Percentiles rank a stretch among this genome's conserved stretches.
phyloP scores from a whole-genome alignment of 805 yeast species.

The Ogataea methanolica region DNA sequence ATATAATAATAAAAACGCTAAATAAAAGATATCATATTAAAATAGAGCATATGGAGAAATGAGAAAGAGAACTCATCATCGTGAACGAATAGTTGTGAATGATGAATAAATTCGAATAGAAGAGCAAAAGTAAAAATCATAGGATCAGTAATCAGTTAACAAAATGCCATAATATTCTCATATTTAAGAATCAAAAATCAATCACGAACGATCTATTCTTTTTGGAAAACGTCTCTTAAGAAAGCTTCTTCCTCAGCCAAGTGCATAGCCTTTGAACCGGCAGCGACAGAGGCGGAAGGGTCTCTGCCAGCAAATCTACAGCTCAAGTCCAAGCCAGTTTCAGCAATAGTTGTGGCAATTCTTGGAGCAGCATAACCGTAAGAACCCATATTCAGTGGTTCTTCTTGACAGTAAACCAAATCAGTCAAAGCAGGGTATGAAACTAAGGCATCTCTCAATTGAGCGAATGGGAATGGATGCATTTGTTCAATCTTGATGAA shows the following conservation, averaged over 20 bases:
- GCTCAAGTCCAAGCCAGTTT: conserved; percentile 56
- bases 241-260: conserved; percentile 83
- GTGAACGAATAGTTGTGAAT: background rate
- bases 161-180: background rate
- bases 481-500: conserved; percentile 87
- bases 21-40: background rate
- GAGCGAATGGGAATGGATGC: conserved; percentile 99
- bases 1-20: background rate
- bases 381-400: conserved; percentile 96
- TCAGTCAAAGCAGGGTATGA: conserved; percentile 80
- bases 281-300: conserved; percentile 97
- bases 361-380: conserved; percentile 83
- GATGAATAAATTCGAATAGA: background rate
- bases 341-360: conserved; percentile 66
- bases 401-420: conserved; percentile 97
- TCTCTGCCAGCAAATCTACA: conserved; percentile 95
- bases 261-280: conserved; percentile 91
- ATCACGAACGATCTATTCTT: background rate
- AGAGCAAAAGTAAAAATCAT: background rate
- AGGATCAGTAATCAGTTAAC: background rate
- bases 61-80: background rate
- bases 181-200: background rate
- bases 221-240: conserved; percentile 66
- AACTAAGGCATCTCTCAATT: conserved; percentile 77
- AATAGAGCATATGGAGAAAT: background rate